Evolutionary conservation across 352 stramenopile species (phyloP).

Genomic region (Pythium dissimile): DNA sequence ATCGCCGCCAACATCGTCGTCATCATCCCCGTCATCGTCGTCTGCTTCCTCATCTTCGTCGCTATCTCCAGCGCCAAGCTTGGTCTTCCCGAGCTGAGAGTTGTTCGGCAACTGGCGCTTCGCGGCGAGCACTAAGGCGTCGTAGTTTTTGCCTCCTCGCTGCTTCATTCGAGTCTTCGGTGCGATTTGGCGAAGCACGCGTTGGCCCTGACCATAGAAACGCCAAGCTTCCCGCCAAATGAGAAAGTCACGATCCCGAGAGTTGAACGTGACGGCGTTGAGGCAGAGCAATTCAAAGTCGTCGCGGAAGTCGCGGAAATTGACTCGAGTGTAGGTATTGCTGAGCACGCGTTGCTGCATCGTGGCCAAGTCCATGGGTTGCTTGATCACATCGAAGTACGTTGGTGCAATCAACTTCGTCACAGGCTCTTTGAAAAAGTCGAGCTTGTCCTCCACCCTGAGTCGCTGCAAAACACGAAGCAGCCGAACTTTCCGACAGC

Average conservation of each 20-base stretch:
- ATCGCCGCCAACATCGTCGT: conserved; percentile 20
- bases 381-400: conserved; percentile 92
- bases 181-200: conserved; percentile 64
- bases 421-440: conserved; percentile 93
- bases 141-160: conserved; percentile 63
- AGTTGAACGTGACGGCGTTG: conserved; percentile 96
- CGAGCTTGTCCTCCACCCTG: conserved; percentile 72
- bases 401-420: conserved; percentile 90
- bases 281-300: conserved; percentile 95
- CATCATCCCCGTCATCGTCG: conserved; percentile 25
- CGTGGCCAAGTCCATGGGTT: conserved; percentile 91
- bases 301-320: conserved; percentile 80
- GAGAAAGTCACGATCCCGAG: conserved; percentile 78
- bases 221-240: conserved; percentile 93
- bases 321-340: conserved; percentile 62
- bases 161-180: conserved; percentile 80
- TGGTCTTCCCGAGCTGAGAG: conserved; percentile 51
- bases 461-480: conserved; percentile 64
- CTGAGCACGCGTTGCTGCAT: conserved; percentile 79
- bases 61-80: conserved; percentile 19
- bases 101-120: conserved; percentile 84
- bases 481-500: conserved; percentile 73
- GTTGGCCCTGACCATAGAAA: conserved; percentile 86
- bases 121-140: conserved; percentile 63
- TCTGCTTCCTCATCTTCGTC: conserved; percentile 26